Conservation (phyloP, 1,139 yeast species). For the Diutina mesorugosa region DNA sequence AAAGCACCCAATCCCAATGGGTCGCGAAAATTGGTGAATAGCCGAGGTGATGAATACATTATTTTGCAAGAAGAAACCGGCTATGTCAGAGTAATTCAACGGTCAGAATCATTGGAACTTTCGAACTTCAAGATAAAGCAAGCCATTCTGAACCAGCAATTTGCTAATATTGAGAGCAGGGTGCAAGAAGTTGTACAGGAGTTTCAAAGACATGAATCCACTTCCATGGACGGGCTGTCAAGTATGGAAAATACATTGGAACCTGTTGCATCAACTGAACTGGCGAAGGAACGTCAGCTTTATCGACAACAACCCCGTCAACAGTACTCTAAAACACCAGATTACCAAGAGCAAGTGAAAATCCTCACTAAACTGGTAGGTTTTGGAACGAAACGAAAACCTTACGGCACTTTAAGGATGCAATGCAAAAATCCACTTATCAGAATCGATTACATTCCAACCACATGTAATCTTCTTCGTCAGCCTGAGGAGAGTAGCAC, state of each 20-base stretch:
- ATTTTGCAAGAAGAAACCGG: constrained; percentile 22
- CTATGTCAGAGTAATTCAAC: constrained; percentile 19
- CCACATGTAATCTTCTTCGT: background rate
- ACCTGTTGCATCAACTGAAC: background rate
- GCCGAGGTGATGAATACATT: constrained; percentile 28
- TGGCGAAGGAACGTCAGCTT: background rate
- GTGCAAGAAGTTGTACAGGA: constrained; percentile 16
- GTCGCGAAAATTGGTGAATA: constrained; percentile 14
- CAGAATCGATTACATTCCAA: background rate
- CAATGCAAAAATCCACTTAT: background rate
- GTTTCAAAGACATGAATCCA: background rate
- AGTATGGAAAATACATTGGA: background rate
- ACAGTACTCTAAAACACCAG: background rate
- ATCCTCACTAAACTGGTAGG: background rate
- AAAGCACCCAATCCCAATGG: constrained; percentile 10
- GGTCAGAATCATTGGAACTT: constrained; percentile 6
- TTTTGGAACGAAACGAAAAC: background rate
- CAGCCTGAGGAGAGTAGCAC: background rate
- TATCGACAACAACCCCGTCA: background rate
- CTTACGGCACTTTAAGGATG: background rate
- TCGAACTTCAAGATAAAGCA: constrained; percentile 4
- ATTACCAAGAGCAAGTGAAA: background rate
- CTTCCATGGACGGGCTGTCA: background rate
- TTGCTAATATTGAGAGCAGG: constrained; percentile 15
- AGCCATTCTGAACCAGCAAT: constrained; percentile 9